A percentile compares a stretch with the other conserved stretches of the same genome.
Conservation (phyloP, 805 yeast genomes). For the Metschnikowia lachancei region DNA sequence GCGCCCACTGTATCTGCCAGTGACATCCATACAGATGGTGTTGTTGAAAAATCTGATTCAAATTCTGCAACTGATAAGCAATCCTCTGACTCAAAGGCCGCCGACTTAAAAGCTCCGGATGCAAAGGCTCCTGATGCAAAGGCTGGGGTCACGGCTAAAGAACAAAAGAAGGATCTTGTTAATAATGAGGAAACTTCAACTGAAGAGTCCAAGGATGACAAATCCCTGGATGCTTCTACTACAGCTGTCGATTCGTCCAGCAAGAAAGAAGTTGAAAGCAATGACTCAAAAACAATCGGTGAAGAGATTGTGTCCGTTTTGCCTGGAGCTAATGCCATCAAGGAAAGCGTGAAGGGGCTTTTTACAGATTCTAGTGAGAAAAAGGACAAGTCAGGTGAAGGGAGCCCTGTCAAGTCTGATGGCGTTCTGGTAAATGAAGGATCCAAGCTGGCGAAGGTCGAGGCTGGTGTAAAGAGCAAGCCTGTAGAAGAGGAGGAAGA, state of each 20-base stretch:
- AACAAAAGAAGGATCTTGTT: neutral
- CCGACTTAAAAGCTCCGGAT: no score
- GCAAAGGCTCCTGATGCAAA: no score
- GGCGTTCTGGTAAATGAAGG: neutral
- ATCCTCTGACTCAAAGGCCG: neutral
- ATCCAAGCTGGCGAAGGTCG: neutral
- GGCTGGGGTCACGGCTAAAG: neutral
- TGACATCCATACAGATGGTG: constrained; percentile 5
- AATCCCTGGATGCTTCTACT: neutral
- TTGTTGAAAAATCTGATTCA: neutral
- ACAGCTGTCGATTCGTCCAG: neutral
- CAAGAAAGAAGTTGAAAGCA: neutral
- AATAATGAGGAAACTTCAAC: neutral
- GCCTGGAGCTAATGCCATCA: neutral
- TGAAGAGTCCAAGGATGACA: neutral
- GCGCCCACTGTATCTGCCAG: constrained; percentile 7
- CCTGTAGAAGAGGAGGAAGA: constrained; percentile 20
- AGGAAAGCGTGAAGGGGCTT: neutral
- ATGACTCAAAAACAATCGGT: neutral
- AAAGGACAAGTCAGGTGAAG: neutral
- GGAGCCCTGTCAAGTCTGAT: neutral
- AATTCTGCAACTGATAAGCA: neutral
- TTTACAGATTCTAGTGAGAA: neutral
- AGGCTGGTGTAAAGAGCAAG: neutral
- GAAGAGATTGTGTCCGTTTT: neutral